These are phyloP conservation scores for Tricharina praecox DNA, from an alignment of 495 filamentous ascomycete genomes.

Conservation along the genomic window DNA sequence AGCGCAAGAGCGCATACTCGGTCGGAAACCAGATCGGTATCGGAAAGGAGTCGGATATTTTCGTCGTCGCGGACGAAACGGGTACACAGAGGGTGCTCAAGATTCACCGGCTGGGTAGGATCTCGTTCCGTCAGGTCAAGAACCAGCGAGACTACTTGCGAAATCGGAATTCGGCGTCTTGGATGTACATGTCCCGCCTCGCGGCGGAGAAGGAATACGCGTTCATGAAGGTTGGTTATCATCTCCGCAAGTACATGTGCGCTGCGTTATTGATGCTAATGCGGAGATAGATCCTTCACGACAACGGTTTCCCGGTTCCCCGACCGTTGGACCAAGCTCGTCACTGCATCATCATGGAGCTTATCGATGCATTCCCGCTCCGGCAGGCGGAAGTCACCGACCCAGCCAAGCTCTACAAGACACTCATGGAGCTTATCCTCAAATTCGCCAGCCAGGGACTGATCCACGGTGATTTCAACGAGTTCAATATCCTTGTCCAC, in stretches of 20 bases:
- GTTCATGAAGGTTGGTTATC: conserved; percentile 59
- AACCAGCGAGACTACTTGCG: conserved; percentile 89
- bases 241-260: not conserved
- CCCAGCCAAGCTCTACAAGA: conserved; percentile 64
- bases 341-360: conserved; percentile 88
- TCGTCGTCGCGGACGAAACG: conserved; percentile 60
- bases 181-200: conserved; percentile 94
- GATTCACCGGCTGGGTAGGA: conserved; percentile 51
- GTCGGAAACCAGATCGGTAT: conserved; percentile 91
- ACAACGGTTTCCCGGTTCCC: conserved; percentile 77
- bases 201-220: conserved; percentile 83
- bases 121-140: conserved; percentile 93
- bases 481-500: conserved; percentile 93
- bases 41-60: conserved; percentile 94
- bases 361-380: conserved; percentile 77
- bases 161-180: conserved; percentile 56
- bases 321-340: conserved; percentile 69
- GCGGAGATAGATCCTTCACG: conserved; percentile 33
- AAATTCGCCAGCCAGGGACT: conserved; percentile 70
- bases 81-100: conserved; percentile 28
- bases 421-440: conserved; percentile 75
- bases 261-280: not conserved
- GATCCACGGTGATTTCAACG: conserved; percentile 98
- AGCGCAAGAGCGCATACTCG: conserved; percentile 60
- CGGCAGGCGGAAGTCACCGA: conserved; percentile 64